Conservation (phyloP, 805 yeast genomes). For the Peterozyma toletana region DNA sequence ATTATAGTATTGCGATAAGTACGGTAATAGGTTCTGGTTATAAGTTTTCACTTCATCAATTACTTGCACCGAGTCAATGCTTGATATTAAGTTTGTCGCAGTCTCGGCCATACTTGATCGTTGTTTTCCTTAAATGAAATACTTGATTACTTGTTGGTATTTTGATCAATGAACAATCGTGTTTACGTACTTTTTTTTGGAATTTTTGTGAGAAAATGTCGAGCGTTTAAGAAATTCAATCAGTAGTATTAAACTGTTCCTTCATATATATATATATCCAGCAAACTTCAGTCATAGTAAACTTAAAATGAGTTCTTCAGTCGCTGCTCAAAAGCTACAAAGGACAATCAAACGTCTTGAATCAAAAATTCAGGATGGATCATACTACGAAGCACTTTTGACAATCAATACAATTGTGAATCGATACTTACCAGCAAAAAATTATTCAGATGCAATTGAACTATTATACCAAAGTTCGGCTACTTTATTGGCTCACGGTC, state of each 20-base stretch:
- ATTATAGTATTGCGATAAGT: slow-evolving; percentile 20
- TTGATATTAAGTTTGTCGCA: background rate
- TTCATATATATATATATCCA: background rate
- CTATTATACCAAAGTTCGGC: slow-evolving; percentile 66
- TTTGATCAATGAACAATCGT: background rate
- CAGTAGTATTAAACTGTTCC: no score
- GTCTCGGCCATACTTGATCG: background rate
- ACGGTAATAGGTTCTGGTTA: slow-evolving; percentile 26
- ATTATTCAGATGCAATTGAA: slow-evolving; percentile 66
- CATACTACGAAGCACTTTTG: slow-evolving; percentile 94
- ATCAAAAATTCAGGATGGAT: slow-evolving; percentile 55
- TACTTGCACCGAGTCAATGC: slow-evolving; percentile 41
- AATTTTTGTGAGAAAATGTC: background rate
- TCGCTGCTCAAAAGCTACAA: slow-evolving; percentile 31
- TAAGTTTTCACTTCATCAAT: slow-evolving; percentile 56
- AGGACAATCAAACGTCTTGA: slow-evolving; percentile 62
- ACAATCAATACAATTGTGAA: slow-evolving; percentile 86
- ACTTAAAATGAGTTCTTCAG: background rate
- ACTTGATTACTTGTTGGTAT: background rate
- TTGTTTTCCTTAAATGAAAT: background rate
- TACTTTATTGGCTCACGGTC: slow-evolving; percentile 59
- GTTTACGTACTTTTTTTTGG: background rate
- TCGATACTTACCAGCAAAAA: slow-evolving; percentile 65
- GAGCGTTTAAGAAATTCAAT: no score
- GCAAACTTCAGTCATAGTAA: background rate